These are phyloP conservation scores for Aspergillus fijiensis DNA, from an alignment of 2,329 filamentous ascomycete species.

Conservation along the genomic window DNA sequence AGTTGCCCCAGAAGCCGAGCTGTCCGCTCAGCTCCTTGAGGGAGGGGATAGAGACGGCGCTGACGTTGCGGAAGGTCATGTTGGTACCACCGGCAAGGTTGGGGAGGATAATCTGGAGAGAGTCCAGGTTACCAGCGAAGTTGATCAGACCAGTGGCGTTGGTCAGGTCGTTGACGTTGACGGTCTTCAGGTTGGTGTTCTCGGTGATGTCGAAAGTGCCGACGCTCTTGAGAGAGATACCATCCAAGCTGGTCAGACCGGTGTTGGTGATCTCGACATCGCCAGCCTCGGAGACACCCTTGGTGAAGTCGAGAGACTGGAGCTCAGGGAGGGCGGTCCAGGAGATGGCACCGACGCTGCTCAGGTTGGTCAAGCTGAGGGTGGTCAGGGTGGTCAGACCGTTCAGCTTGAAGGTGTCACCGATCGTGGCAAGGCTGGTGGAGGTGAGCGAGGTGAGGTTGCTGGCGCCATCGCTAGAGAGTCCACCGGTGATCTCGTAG, in stretches of 20 bases:
- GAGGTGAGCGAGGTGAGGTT: conserved; percentile 65
- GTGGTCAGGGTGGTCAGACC: conserved; percentile 67
- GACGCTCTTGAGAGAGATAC: conserved; percentile 75
- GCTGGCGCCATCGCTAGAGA: conserved; percentile 55
- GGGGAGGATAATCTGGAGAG: conserved; percentile 71
- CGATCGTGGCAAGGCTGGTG: conserved; percentile 62
- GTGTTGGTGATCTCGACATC: conserved; percentile 82
- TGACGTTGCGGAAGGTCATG: conserved; percentile 79
- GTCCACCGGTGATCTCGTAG: conserved; percentile 57
- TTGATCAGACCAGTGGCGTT: conserved; percentile 70
- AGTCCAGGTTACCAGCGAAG: conserved; percentile 76
- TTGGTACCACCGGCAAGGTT: conserved; percentile 76
- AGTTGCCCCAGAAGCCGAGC: conserved; percentile 79
- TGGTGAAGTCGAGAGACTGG: conserved; percentile 58
- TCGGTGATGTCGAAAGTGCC: conserved; percentile 80
- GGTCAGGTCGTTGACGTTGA: conserved; percentile 70
- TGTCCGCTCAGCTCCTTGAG: conserved; percentile 73
- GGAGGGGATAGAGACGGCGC: conserved; percentile 69
- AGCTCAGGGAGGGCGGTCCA: conserved; percentile 71
- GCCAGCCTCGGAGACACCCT: conserved; percentile 65
- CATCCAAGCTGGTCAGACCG: conserved; percentile 71
- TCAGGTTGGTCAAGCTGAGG: conserved; percentile 66
- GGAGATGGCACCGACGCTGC: conserved; percentile 63
- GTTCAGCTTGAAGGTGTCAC: conserved; percentile 67
- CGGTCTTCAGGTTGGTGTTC: conserved; percentile 75